A percentile compares a stretch with the other conserved stretches of the same genome.
Conservation (phyloP, 371 early-diverging fungal species). For the Paraphysoderma sedebokerense region DNA sequence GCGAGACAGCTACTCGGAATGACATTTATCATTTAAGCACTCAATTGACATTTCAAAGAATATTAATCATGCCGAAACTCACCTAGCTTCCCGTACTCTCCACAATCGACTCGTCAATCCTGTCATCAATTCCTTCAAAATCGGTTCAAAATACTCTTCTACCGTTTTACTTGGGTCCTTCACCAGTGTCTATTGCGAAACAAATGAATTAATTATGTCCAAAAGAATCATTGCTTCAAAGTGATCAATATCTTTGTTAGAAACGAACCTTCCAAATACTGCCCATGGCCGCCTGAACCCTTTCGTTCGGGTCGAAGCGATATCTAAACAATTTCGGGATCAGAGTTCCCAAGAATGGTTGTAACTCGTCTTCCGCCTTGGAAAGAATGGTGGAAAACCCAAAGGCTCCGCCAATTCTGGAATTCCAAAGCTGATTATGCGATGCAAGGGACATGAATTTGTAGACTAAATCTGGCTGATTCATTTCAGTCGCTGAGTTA, state of each 20-base stretch:
- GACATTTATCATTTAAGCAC: constrained; percentile 1
- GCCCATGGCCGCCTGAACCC: constrained; percentile 72
- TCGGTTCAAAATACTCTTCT: constrained; percentile 59
- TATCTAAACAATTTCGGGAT: constrained; percentile 71
- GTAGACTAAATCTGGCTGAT: constrained; percentile 86
- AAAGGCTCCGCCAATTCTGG: constrained; percentile 75
- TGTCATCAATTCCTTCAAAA: constrained; percentile 54
- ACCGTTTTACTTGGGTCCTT: constrained; percentile 58
- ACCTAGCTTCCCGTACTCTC: constrained; percentile 59
- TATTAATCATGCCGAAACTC: constrained; percentile 13
- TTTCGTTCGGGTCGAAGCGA: constrained; percentile 73
- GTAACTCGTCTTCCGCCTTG: constrained; percentile 56
- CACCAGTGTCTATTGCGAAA: no score
- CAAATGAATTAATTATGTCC: no score
- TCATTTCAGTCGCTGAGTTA: constrained; percentile 85
- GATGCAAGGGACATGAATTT: constrained; percentile 85
- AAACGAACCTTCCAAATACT: constrained; percentile 55
- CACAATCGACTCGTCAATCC: constrained; percentile 68
- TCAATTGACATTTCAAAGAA: constrained; percentile 4
- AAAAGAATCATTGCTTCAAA: no score
- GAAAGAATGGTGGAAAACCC: constrained; percentile 66
- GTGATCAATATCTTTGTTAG: no score
- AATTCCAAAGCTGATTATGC: constrained; percentile 76
- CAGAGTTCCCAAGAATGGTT: constrained; percentile 51
- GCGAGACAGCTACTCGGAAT: constrained; percentile 37